Conservation (phyloP, 345 rosid genomes). For the Eucalyptus dawsonii region DNA sequence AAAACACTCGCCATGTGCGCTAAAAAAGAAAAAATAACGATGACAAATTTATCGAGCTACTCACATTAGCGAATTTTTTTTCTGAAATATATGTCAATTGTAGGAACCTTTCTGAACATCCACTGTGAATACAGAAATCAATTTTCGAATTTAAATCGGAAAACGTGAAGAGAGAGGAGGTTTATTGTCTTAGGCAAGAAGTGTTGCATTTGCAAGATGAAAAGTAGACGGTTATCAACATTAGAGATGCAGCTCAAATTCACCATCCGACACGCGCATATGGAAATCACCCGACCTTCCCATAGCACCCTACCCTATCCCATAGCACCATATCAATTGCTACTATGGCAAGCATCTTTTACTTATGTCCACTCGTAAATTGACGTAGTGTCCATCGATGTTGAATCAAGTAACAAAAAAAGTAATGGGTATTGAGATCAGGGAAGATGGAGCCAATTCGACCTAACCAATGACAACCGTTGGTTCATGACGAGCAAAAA, state of each 20-base stretch:
- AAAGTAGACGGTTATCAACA: neutral
- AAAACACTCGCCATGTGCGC: neutral
- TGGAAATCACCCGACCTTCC: neutral
- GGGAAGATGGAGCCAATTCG: neutral
- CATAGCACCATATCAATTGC: neutral
- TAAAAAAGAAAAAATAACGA: neutral
- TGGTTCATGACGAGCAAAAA: neutral
- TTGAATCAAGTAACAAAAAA: neutral
- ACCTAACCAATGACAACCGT: too few species aligned
- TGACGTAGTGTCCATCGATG: neutral
- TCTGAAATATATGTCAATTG: neutral
- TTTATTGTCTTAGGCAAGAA: neutral
- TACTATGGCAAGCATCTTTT: neutral
- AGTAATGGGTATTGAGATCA: neutral
- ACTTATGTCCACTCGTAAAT: neutral
- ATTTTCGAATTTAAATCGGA: neutral
- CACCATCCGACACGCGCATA: fast-evolving
- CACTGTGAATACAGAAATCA: neutral
- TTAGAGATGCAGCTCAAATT: neutral
- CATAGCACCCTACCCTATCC: neutral
- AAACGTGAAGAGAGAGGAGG: neutral
- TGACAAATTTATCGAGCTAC: neutral
- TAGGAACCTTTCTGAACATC: neutral
- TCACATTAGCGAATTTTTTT: neutral
- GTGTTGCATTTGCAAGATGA: neutral